Base-by-base conservation (phyloP, 1,284 basidiomycete species). In the Cryptococcus maquisensis region DNA sequence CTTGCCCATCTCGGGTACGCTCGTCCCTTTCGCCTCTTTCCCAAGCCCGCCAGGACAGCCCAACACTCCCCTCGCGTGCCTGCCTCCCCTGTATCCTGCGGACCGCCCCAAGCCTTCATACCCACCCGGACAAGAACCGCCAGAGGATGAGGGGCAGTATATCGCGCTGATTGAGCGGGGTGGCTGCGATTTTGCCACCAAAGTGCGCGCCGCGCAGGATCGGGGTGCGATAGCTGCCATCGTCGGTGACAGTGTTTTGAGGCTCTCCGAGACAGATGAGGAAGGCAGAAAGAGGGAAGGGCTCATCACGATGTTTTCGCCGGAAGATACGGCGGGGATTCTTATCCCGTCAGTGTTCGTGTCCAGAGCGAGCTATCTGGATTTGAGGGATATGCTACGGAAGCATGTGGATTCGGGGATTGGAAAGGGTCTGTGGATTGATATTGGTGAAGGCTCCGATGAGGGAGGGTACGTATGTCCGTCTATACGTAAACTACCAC, bases 261-360 rank as follows among this genome's bases (percentile, higher is more conserved):
- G 63, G 13, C 42, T 53, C 3, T 68, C 64, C 12, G 75, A 78
- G 63, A 71, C 61, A 8, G 73, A 74, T 28, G 68, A 85, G 62
- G 81, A 86, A 66, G 83, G 84, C 12, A 84, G 86, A 4, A 81
- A 82, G 64, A 84, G 88, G 16, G 87, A 90, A 65, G 81, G 82
- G n/a, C 79, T 93, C 56, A 82, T 93, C 41, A 92, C 88, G 58
- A 93, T 94, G 90, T 92, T 87, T 74, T 88, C 86, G 70, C 87
- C 87, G 69, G 77, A 76, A 46, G 77, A 79, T 50, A 79, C 79
- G 7, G 63, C 64, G 5, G 69, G 71, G 50, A 74, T 80, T 38
- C 59, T 58, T 18, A 79, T 80, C 36, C 78, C 79, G 0, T 74
- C 72, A 20, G 69, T 76, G 4, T 80, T 79, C 54, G 74, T 80